phyloP scores from a whole-genome alignment of 345 rosid genomes.

The Citrus sp. region DNA sequence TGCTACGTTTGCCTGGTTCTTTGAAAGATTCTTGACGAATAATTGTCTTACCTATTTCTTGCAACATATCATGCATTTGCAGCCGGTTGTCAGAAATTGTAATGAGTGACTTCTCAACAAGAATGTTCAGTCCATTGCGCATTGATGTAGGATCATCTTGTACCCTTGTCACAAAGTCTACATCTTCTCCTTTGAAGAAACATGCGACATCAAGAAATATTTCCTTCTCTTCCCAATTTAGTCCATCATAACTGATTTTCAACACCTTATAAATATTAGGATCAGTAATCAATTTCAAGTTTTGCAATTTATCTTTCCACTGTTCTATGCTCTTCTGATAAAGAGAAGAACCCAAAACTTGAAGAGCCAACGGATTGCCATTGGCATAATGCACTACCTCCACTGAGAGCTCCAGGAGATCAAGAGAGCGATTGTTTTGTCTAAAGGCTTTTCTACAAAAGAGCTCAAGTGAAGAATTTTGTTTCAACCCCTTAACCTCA shows the following conservation, averaged over 20 bases:
- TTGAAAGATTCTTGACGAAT: constrained; percentile 5
- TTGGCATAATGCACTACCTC: background rate
- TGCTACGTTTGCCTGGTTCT: background rate
- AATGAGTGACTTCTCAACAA: constrained; percentile 34
- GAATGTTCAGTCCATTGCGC: no score
- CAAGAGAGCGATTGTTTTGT: background rate
- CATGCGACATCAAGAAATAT: constrained; percentile 50
- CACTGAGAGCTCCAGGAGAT: background rate
- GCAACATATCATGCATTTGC: constrained; percentile 40
- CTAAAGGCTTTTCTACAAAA: background rate
- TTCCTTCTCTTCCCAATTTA: constrained; percentile 11
- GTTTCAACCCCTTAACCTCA: background rate
- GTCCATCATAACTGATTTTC: constrained; percentile 15
- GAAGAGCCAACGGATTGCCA: constrained; percentile 18
- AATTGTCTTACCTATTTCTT: constrained; percentile 20
- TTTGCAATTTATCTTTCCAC: background rate
- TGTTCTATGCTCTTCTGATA: constrained; percentile 1
- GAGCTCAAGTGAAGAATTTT: constrained; percentile 7
- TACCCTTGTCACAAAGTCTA: constrained; percentile 15
- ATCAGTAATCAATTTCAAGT: background rate
- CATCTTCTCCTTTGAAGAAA: constrained; percentile 31
- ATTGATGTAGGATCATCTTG: constrained; percentile 7
- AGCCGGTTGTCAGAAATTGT: constrained; percentile 10
- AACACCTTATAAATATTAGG: background rate
- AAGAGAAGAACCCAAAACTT: constrained; percentile 1